Conservation (phyloP, 495 filamentous ascomycete genomes). For the Neurospora sp. region DNA sequence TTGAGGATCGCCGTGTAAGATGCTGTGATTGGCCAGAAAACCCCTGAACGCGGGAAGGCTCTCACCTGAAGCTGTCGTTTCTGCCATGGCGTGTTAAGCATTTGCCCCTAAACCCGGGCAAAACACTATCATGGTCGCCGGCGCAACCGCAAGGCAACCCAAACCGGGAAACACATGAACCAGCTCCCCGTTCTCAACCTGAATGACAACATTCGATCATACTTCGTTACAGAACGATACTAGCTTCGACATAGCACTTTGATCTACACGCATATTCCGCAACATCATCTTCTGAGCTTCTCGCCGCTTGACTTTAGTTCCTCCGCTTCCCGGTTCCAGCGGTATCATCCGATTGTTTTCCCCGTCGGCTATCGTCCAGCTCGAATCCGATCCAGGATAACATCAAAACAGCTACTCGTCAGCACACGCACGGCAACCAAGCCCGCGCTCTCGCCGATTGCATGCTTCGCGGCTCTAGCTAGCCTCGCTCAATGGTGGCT, state of each 20-base stretch:
- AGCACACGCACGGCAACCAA: not conserved
- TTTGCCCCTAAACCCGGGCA: not conserved
- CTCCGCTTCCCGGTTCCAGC: not conserved
- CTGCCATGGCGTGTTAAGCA: not conserved
- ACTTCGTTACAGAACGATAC: not conserved
- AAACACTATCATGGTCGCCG: not conserved
- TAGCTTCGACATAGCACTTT: not conserved
- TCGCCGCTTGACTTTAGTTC: not conserved
- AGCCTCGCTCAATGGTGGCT: conserved; percentile 18
- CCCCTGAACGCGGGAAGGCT: not conserved
- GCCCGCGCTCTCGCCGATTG: not conserved
- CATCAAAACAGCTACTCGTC: not conserved
- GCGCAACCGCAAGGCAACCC: not conserved
- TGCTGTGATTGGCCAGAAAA: not conserved
- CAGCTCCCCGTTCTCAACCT: not conserved
- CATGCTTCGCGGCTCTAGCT: conserved; percentile 3
- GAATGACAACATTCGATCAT: not conserved
- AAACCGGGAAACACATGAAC: not conserved
- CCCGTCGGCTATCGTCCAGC: not conserved
- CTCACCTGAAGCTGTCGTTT: not conserved
- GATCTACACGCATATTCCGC: not conserved
- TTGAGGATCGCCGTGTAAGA: not conserved
- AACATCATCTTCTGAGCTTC: not conserved
- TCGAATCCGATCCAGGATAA: not conserved
- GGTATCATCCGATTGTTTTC: not conserved